Percentiles rank a stretch among this genome's conserved stretches.
These are phyloP conservation scores for Moricandia arvensis DNA, from an alignment of 345 rosid genomes.

Conservation along the genomic window DNA sequence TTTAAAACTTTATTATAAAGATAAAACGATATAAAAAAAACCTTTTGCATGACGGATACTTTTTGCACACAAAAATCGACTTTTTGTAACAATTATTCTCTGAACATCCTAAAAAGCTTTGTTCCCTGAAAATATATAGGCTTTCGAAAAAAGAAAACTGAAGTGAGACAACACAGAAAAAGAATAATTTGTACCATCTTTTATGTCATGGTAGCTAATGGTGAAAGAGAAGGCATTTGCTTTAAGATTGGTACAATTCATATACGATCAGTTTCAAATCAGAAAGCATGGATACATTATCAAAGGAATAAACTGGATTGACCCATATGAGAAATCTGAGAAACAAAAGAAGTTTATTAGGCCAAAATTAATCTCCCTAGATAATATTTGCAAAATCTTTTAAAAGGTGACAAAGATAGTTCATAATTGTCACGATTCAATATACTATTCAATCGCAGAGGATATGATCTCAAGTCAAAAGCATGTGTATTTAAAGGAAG, in stretches of 20 bases:
- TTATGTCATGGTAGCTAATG: slow-evolving; percentile 3
- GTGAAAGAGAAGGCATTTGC: slow-evolving; percentile 19
- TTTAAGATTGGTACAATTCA: not conserved
- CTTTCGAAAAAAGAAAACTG: slow-evolving; percentile 19
- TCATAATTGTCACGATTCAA: not conserved
- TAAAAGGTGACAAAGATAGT: not conserved
- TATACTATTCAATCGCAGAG: not conserved
- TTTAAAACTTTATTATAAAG: slow-evolving; percentile 23
- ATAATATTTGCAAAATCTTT: not conserved
- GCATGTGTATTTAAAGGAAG: not conserved
- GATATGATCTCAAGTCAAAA: not conserved
- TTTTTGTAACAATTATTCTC: slow-evolving; percentile 25
- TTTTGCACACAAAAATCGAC: slow-evolving; percentile 2
- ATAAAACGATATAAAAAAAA: slow-evolving; percentile 1
- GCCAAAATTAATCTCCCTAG: not conserved
- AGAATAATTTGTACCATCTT: slow-evolving; percentile 24
- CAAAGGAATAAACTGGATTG: not conserved
- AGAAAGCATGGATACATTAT: not conserved
- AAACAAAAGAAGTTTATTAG: not conserved
- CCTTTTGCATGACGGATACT: slow-evolving; percentile 7
- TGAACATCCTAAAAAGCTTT: slow-evolving; percentile 8
- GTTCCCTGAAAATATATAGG: slow-evolving; percentile 27
- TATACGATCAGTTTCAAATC: not conserved
- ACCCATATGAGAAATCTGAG: not conserved
- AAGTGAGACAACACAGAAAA: slow-evolving; percentile 29